Percentiles rank a stretch among this genome's conserved stretches.
These are phyloP conservation scores for Fusarium compactum DNA, from an alignment of 2,329 filamentous ascomycete genomes.

Conservation along the genomic window DNA sequence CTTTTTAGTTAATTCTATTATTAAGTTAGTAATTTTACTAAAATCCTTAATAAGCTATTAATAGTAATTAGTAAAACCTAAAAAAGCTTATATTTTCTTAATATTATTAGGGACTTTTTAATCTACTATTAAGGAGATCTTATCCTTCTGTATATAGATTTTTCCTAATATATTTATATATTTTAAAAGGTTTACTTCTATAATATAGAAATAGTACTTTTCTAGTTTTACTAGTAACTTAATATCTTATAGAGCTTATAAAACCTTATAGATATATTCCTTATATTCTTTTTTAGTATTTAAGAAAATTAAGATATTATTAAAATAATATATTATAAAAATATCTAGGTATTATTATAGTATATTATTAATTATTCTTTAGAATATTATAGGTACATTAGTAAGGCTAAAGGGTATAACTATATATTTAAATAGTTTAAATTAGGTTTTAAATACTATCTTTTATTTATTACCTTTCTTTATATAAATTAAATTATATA, in stretches of 20 bases:
- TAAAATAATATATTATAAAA: slow-evolving; percentile 19
- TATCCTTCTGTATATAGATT: slow-evolving; percentile 29
- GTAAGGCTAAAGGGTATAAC: too few species aligned
- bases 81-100: slow-evolving; percentile 33
- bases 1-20: slow-evolving; percentile 24
- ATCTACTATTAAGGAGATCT: slow-evolving; percentile 21
- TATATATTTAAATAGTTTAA: too few species aligned
- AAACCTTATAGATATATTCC: slow-evolving; percentile 31
- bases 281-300: slow-evolving; percentile 31
- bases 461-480: too few species aligned
- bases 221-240: slow-evolving; percentile 32
- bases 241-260: slow-evolving; percentile 25
- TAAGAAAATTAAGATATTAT: slow-evolving; percentile 43
- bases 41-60: slow-evolving; percentile 33
- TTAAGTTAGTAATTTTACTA: neutral
- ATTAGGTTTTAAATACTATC: too few species aligned
- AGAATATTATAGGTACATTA: too few species aligned
- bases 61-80: too few species aligned
- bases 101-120: neutral
- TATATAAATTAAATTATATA: too few species aligned
- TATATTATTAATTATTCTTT: too few species aligned
- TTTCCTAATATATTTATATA: slow-evolving; percentile 22
- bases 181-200: slow-evolving; percentile 25
- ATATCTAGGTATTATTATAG: too few species aligned
- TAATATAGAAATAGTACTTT: slow-evolving; percentile 31